Conservation (phyloP, 1,139 yeast genomes). For the Candida buenavistaensis region DNA sequence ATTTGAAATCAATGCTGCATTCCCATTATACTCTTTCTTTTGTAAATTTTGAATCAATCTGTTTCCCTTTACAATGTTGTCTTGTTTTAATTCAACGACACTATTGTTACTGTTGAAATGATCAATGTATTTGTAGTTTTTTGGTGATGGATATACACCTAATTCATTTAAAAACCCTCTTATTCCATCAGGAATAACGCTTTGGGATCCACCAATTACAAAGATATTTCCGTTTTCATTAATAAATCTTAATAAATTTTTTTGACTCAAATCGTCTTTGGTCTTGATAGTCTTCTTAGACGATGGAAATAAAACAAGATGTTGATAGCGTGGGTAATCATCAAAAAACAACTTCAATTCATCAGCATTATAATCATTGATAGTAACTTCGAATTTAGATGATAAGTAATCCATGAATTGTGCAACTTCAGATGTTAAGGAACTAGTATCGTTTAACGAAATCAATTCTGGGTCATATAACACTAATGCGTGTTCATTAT, state of each 20-base stretch:
- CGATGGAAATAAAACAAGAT: conserved; percentile 41
- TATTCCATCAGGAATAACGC: conserved; percentile 62
- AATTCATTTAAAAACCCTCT: conserved; percentile 72
- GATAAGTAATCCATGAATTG: conserved; percentile 24
- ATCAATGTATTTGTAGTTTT: conserved; percentile 64
- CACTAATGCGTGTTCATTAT: conserved; percentile 25
- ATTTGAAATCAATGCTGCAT: conserved; percentile 42
- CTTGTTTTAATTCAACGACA: conserved; percentile 25
- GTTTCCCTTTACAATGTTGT: conserved; percentile 24
- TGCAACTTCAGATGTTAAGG: conserved; percentile 20
- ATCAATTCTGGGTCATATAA: conserved; percentile 31
- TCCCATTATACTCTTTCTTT: conserved; percentile 31
- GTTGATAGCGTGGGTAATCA: conserved; percentile 25
- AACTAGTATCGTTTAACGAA: conserved; percentile 21
- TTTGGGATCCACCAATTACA: conserved; percentile 48
- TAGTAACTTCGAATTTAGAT: conserved; percentile 23
- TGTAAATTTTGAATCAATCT: conserved; percentile 23
- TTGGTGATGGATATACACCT: conserved; percentile 85
- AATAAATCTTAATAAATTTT: conserved; percentile 48
- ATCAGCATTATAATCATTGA: conserved; percentile 28
- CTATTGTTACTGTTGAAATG: conserved; percentile 47
- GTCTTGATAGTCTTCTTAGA: conserved; percentile 33
- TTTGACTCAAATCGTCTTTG: conserved; percentile 33
- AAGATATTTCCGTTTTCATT: conserved; percentile 73
- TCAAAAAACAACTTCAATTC: conserved; percentile 26